Evolutionary conservation across 2,329 filamentous ascomycete genomes (phyloP).

Genomic region (Diplodia mutila): DNA sequence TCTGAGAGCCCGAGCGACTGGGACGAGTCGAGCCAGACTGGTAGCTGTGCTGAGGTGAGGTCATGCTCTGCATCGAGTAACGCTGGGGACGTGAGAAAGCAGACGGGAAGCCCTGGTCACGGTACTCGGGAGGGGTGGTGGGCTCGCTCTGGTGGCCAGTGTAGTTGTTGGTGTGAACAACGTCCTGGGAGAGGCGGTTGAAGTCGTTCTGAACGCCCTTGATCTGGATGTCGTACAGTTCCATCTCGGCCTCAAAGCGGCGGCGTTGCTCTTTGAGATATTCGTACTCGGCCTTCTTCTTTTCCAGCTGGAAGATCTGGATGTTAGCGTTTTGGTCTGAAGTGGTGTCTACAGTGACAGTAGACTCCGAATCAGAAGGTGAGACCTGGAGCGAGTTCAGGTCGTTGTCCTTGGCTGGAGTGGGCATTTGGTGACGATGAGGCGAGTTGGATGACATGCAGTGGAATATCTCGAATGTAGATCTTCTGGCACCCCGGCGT

Average conservation of each 20-base stretch:
- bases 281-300: conserved; percentile 92
- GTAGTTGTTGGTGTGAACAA: conserved; percentile 51
- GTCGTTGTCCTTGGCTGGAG: neutral
- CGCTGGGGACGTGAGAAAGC: conserved; percentile 83
- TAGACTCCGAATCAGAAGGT: conserved; percentile 3
- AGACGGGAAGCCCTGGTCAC: conserved; percentile 77
- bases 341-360: neutral
- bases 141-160: conserved; percentile 85
- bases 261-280: conserved; percentile 85
- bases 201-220: conserved; percentile 82
- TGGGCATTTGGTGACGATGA: neutral
- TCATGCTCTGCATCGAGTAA: conserved; percentile 86
- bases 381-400: neutral
- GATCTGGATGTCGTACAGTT: conserved; percentile 83
- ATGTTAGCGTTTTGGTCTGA: neutral
- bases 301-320: conserved; percentile 71
- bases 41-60: conserved; percentile 62
- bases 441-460: neutral
- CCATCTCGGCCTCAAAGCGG: conserved; percentile 90
- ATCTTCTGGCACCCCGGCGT: conserved; percentile 4
- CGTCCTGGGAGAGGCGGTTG: conserved; percentile 80
- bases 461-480: conserved; percentile 7
- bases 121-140: conserved; percentile 92
- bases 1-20: conserved; percentile 75
- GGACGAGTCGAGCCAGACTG: conserved; percentile 62